Evolutionary conservation across 2,329 filamentous ascomycete species (phyloP), one percentile per base, ranked within the genome.

Genomic region (Fusarium sp.): DNA sequence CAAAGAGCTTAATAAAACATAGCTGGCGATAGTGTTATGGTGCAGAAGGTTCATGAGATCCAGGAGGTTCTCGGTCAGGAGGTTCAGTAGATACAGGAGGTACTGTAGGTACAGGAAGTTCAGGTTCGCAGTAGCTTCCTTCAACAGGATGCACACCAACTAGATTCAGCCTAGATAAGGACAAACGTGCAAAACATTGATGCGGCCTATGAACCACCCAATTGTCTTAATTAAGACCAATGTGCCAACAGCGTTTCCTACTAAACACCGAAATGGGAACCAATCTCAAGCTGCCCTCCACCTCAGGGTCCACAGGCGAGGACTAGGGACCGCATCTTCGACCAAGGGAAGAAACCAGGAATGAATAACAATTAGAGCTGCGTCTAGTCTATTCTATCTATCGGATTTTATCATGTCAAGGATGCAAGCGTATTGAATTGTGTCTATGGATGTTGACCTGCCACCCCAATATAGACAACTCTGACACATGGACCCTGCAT

Each of bases 361-460:
- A 40, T 2, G 4, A 0, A 6, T 13, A 8, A 40, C 10, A 20
- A 2, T 20, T 0, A 4, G 10, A 40, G 10, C 6, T 40, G 2
- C 10, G 10, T 40, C 18, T 2, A 4, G 2, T 1, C 10, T 13
- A 13, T 4, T 13, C 1, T 3, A 3, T 13, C 1, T 3, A 3
- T 7, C 5, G 11, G 1, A 5, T 13, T 13, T 20, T 1, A 13
- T 40, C 2, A 8, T 42, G 3, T 13, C 16, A 2, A 4, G 16
- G 3, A 23, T 23, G 40, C 2, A 23, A 14, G 42, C 9, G 9
- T 25, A 9, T 16, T 6, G 9, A 23, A 27, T n/a, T 49, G 6
- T 10, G 5, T 27, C 23, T 4, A 1, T 27, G 23, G 9, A 5
- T 16, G 44, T 29, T 29, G 23, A 49, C 4, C 23, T 11, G 9